These are phyloP conservation scores for Breviolum minutum DNA, from an alignment of 73 alveolate species.

Conservation along the genomic window DNA sequence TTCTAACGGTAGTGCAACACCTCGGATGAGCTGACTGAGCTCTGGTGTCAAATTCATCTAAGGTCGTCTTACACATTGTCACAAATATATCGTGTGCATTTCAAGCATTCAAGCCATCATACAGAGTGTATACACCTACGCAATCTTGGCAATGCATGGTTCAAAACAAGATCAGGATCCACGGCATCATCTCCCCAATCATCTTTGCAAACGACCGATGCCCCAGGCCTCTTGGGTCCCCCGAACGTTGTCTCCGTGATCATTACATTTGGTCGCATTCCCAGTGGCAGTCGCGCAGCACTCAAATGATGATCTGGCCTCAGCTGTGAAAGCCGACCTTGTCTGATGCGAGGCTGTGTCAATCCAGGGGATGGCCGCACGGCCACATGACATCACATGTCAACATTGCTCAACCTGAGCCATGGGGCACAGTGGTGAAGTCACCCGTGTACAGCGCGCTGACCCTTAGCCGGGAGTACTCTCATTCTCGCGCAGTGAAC, in stretches of 20 bases:
- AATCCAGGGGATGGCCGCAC: neutral
- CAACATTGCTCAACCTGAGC: neutral
- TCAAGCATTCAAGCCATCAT: too few relatives aligned
- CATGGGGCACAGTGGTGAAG: conserved; percentile 49
- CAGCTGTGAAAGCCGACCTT: neutral
- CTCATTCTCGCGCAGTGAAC: neutral
- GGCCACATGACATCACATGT: neutral
- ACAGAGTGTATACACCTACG: too few relatives aligned
- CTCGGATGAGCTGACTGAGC: neutral
- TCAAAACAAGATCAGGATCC: too few relatives aligned
- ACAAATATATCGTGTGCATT: too few relatives aligned
- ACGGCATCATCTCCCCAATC: too few relatives aligned
- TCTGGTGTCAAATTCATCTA: too few relatives aligned
- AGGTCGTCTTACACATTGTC: neutral
- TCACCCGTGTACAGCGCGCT: conserved; percentile 90
- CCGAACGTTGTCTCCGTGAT: conserved; percentile 83
- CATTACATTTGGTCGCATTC: conserved; percentile 73
- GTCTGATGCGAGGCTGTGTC: neutral
- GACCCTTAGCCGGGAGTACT: neutral
- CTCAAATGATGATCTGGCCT: conserved; percentile 89
- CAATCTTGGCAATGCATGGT: too few relatives aligned
- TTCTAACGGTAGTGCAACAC: conserved; percentile 78
- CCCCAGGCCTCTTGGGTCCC: neutral
- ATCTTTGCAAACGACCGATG: too few relatives aligned
- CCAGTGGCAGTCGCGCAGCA: conserved; percentile 74